Conservation (phyloP, 2,329 filamentous ascomycete genomes). For the Plectosphaerella cucumerina region DNA sequence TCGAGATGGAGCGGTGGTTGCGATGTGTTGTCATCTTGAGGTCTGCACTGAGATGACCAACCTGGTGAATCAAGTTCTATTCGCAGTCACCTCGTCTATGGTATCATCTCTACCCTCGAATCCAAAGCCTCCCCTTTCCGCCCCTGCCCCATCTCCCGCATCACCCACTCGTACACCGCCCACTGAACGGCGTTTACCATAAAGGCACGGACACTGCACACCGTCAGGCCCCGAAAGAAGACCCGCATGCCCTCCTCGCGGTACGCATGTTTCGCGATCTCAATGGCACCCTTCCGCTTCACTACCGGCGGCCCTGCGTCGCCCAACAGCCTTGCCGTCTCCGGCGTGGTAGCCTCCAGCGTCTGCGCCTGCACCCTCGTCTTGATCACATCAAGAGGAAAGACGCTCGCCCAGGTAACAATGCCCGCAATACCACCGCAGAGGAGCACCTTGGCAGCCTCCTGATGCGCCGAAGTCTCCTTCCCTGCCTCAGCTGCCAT, state of each 20-base stretch:
- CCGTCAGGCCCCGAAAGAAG: constrained; percentile 70
- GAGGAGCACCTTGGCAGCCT: constrained; percentile 63
- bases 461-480: constrained; percentile 24
- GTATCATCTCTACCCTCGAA: too few species aligned
- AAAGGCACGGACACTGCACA: constrained; percentile 85
- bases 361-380: constrained; percentile 81
- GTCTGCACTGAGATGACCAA: too few species aligned
- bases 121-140: constrained; percentile 10
- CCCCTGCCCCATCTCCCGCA: constrained; percentile 51
- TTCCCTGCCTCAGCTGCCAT: constrained; percentile 32
- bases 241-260: constrained; percentile 53
- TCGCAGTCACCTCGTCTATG: too few species aligned
- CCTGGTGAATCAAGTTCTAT: too few species aligned
- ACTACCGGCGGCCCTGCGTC: constrained; percentile 9
- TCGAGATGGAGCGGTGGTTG: too few species aligned
- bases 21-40: too few species aligned
- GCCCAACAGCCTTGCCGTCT: constrained; percentile 26
- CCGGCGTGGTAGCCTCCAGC: constrained; percentile 12
- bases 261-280: constrained; percentile 65
- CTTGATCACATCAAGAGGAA: constrained; percentile 89
- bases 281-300: constrained; percentile 47
- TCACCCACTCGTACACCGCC: constrained; percentile 87
- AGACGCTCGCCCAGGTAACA: constrained; percentile 84
- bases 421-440: constrained; percentile 87
- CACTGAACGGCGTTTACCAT: constrained; percentile 92